Evolutionary conservation across 2,329 filamentous ascomycete species (phyloP), one percentile per base, ranked within the genome.

Genomic region (Lasiodiplodia citricola): DNA sequence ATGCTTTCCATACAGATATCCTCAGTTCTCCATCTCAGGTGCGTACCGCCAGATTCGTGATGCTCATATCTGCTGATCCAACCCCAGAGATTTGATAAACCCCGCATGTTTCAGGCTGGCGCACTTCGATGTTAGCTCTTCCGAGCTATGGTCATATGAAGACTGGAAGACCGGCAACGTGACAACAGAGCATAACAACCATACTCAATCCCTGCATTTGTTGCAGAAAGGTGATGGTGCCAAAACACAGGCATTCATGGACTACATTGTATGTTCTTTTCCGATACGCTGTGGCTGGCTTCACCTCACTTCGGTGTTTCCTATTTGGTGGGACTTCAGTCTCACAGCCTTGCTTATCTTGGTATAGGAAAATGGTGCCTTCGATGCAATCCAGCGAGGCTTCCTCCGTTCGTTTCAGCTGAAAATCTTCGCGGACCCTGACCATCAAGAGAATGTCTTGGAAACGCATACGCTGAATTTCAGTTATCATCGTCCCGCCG

Each of bases 391-490:
- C 4, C 74, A 78, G 58, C 77, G 76, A 25, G 80, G 80, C 35
- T 75, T 79, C 28, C 77, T 87, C 4, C 77, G 80, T 35, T 80
- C 80, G 2, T 69, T 87, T n/a, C 82, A 85, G 69, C 71, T 86
- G 38, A 83, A 80, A 44, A 78, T 87, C 23, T 79, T 82, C 68
- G 76, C 80, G 37, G 77, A 82, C 69, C 77, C 77, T 23, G 71
- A 79, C 21, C 68, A 75, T 6, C 76, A 78, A 3, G 71, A 74
- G 8, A 74, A 81, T 37, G 79, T 85, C n/a, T 60, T 86, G 13
- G 85, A 87, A 73, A 80, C 79, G 4, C 86, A 86, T 73, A 84
- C 80, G 1, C 86, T 86, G 70, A 80, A 78, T 5, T 83, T 87
- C 73, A 79, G 80, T 23, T 86, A 86, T 70, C 41, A 63, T 13